Evolutionary conservation across 345 rosid genomes (phyloP).

Genomic region (Citrus mangshanensis): DNA sequence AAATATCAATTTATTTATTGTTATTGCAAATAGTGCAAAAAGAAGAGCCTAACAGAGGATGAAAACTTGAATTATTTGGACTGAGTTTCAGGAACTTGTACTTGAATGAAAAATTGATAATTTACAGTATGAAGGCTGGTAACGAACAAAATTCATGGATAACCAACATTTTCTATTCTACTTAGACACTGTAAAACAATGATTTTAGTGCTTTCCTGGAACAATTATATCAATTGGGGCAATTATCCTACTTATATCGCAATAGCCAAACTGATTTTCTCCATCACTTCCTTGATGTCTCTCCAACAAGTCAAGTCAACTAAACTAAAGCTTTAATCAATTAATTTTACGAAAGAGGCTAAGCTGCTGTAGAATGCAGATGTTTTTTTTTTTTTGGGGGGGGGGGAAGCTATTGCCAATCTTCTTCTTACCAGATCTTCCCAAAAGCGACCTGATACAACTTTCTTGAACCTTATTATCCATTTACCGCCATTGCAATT

Average conservation of each 20-base stretch:
- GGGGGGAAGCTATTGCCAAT: too few species aligned
- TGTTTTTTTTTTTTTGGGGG: too few species aligned
- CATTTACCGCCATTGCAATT: slow-evolving; percentile 97
- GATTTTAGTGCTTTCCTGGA: not conserved
- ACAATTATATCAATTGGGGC: not conserved
- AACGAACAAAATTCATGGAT: not conserved
- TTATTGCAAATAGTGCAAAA: not conserved
- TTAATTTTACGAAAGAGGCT: not conserved
- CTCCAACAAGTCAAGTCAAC: not conserved
- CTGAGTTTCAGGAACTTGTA: not conserved
- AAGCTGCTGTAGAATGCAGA: not conserved
- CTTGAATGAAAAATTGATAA: not conserved
- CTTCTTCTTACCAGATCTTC: slow-evolving; percentile 91
- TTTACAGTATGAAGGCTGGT: not conserved
- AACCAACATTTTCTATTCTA: not conserved
- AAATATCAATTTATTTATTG: not conserved
- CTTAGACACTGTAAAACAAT: not conserved
- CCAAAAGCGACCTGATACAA: slow-evolving; percentile 96
- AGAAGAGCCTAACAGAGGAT: not conserved
- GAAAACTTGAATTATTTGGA: not conserved
- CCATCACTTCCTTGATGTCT: not conserved
- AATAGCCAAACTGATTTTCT: slow-evolving; percentile 1
- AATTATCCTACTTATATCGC: not conserved
- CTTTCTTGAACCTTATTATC: slow-evolving; percentile 92
- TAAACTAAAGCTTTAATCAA: not conserved